phyloP scores from a whole-genome alignment of 371 early-diverging fungal genomes.

The Syncephalastrum racemosum region DNA sequence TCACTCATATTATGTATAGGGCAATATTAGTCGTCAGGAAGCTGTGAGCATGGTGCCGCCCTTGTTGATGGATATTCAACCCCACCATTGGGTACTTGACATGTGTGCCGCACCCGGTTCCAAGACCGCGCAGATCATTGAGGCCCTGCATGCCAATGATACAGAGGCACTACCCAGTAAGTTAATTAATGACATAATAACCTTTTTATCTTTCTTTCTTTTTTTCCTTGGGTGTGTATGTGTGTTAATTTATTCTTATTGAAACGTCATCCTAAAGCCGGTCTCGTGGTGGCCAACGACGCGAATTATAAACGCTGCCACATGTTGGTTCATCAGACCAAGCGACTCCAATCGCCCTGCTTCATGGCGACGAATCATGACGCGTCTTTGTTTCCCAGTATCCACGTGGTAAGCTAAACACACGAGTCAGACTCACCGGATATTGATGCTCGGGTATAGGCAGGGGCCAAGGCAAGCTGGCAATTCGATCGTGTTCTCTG shows the following conservation, averaged over 20 bases:
- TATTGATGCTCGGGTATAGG: neutral
- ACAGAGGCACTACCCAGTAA: slow-evolving; percentile 62
- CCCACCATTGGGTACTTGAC: slow-evolving; percentile 86
- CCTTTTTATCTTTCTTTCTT: too few species aligned
- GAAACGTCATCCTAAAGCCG: slow-evolving; percentile 35
- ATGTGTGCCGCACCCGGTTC: slow-evolving; percentile 95
- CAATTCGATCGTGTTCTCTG: slow-evolving; percentile 95
- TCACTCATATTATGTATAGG: slow-evolving; percentile 38
- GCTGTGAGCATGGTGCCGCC: slow-evolving; percentile 99
- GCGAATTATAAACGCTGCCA: slow-evolving; percentile 88
- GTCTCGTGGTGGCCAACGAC: slow-evolving; percentile 98
- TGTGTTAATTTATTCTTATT: neutral
- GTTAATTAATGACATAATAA: neutral
- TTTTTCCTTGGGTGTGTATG: too few species aligned
- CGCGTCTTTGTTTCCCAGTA: slow-evolving; percentile 88
- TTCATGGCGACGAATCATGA: slow-evolving; percentile 97
- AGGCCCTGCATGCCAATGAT: slow-evolving; percentile 83
- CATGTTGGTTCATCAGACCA: slow-evolving; percentile 95
- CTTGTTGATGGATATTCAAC: slow-evolving; percentile 88
- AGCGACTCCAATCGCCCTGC: slow-evolving; percentile 88
- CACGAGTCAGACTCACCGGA: neutral
- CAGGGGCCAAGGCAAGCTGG: slow-evolving; percentile 25
- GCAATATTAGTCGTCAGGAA: slow-evolving; percentile 97
- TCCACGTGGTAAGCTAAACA: slow-evolving; percentile 40
- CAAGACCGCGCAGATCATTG: slow-evolving; percentile 93